These are phyloP conservation scores for Wickerhamiella musiphila DNA, from an alignment of 805 yeast genomes.

Conservation along the genomic window DNA sequence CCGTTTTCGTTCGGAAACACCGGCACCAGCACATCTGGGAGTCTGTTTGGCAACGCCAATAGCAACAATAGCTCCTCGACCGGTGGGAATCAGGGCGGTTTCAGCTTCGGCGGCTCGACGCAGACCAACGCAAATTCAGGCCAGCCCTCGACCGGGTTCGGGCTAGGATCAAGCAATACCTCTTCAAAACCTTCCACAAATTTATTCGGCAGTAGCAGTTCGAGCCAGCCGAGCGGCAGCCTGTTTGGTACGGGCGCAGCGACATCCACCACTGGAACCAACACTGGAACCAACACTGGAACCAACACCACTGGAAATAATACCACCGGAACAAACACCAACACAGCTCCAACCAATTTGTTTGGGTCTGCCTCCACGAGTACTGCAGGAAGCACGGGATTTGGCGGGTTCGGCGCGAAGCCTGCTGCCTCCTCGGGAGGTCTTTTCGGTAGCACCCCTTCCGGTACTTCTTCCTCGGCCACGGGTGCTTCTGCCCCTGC, in stretches of 20 bases:
- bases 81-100: not conserved
- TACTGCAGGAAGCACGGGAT: not conserved
- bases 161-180: not conserved
- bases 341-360: not conserved
- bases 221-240: not conserved
- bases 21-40: conserved; percentile 3
- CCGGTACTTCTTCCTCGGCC: conserved; percentile 1
- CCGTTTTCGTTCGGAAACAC: not conserved
- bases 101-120: not conserved
- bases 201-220: too few relatives aligned
- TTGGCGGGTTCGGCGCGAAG: conserved; percentile 11
- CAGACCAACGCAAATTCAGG: not conserved
- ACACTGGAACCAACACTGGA: not conserved
- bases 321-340: not conserved
- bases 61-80: conserved; percentile 7
- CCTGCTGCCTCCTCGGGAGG: conserved; percentile 1
- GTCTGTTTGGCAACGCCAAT: conserved; percentile 5
- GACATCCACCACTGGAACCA: not conserved
- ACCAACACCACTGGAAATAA: not conserved
- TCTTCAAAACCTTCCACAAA: too few relatives aligned
- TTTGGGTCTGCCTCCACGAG: not conserved
- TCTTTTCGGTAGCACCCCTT: conserved; percentile 1
- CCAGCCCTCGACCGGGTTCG: not conserved
- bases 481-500: conserved; percentile 6
- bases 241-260: not conserved